Evolutionary conservation across 2,329 filamentous ascomycete species (phyloP).

Genomic region (Phoma sp.): DNA sequence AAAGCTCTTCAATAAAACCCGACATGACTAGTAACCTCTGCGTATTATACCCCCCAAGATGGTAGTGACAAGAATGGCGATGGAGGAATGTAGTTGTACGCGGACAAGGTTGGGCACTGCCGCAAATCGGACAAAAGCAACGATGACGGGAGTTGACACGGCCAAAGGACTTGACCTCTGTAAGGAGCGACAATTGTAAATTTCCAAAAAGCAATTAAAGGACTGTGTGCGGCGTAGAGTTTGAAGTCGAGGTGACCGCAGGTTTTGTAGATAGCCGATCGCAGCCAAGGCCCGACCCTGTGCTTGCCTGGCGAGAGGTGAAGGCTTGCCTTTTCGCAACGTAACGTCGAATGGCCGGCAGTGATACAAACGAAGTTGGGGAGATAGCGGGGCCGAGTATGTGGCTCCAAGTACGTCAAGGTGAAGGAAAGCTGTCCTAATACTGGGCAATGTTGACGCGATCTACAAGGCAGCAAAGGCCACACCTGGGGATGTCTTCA

Average conservation of each 20-base stretch:
- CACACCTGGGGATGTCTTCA: too few relatives aligned
- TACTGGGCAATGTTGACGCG: not conserved
- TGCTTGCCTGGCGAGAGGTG: not conserved
- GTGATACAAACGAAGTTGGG: not conserved
- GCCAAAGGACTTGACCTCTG: not conserved
- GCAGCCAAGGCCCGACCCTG: conserved; percentile 10
- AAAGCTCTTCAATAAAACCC: conserved; percentile 8
- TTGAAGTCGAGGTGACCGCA: conserved; percentile 12
- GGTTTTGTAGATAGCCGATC: not conserved
- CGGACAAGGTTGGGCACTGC: not conserved
- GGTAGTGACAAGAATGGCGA: not conserved
- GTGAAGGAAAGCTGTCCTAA: not conserved
- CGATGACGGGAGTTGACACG: not conserved
- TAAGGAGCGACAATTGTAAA: not conserved
- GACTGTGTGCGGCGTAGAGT: not conserved
- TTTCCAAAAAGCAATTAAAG: not conserved
- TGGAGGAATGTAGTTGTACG: not conserved
- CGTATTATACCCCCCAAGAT: not conserved
- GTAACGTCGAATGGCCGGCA: not conserved
- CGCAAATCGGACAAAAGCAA: not conserved
- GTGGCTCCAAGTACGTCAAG: not conserved
- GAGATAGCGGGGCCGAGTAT: not conserved
- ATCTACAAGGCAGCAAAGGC: too few relatives aligned
- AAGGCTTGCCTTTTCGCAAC: not conserved
- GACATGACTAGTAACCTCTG: conserved; percentile 1